Percentiles rank a stretch among this genome's conserved stretches.
phyloP scores from a whole-genome alignment of 1,284 basidiomycete species.

The Erythrobasidium hasegawianum region DNA sequence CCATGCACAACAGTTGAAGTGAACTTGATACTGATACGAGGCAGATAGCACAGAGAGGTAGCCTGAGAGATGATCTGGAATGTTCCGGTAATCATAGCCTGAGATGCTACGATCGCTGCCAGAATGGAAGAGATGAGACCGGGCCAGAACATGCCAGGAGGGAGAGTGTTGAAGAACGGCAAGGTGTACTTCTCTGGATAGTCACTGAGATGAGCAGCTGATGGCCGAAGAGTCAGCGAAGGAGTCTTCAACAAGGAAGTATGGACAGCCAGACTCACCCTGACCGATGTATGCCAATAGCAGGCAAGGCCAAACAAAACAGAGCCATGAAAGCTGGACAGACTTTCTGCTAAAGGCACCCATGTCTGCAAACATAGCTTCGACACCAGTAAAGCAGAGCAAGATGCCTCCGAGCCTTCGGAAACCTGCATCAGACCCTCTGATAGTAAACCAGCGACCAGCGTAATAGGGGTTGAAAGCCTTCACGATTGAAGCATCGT shows the following conservation, averaged over 20 bases:
- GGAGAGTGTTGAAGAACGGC: not conserved
- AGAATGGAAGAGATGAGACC: slow-evolving; percentile 6
- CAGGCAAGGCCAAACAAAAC: not conserved
- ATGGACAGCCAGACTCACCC: not conserved
- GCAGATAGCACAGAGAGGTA: not conserved
- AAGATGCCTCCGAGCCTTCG: slow-evolving; percentile 2
- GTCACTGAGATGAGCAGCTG: not conserved
- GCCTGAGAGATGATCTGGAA: slow-evolving; percentile 13
- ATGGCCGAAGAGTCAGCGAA: not conserved
- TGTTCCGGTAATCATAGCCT: slow-evolving; percentile 5
- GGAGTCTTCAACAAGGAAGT: too few relatives aligned
- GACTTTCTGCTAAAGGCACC: slow-evolving; percentile 2
- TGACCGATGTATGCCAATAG: not conserved
- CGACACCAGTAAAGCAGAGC: slow-evolving; percentile 6
- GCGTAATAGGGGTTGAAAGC: slow-evolving; percentile 8
- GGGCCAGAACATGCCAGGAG: slow-evolving; percentile 7
- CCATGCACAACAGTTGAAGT: slow-evolving; percentile 4
- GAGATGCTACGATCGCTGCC: slow-evolving; percentile 5
- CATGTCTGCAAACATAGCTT: slow-evolving; percentile 6
- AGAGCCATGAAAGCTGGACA: slow-evolving; percentile 5
- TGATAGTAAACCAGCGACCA: not conserved
- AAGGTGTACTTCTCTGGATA: not conserved
- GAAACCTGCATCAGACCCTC: slow-evolving; percentile 1
- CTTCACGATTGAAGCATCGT: slow-evolving; percentile 5
- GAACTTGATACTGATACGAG: slow-evolving; percentile 4